Conservation (phyloP, 2,329 filamentous ascomycete species). For the Stagonosporopsis chrysanthemi region DNA sequence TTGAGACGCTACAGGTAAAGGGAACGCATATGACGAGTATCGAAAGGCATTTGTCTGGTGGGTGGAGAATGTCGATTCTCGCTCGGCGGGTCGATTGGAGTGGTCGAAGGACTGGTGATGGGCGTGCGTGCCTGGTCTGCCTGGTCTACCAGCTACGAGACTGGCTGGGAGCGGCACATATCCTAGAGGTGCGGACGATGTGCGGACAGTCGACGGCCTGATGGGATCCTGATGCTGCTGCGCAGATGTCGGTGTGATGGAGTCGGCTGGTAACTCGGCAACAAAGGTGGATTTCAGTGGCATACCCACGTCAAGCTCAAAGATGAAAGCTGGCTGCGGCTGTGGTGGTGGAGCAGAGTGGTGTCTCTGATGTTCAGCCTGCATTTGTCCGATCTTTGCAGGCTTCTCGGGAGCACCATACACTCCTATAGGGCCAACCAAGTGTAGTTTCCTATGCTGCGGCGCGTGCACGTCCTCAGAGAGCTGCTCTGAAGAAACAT, state of each 20-base stretch:
- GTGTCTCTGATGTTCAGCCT: constrained; percentile 11
- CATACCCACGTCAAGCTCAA: constrained; percentile 25
- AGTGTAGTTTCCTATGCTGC: not conserved
- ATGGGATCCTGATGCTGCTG: not conserved
- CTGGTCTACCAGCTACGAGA: constrained; percentile 28
- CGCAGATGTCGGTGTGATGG: not conserved
- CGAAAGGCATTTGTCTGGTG: constrained; percentile 11
- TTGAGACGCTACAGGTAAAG: not conserved
- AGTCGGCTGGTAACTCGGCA: constrained; percentile 31
- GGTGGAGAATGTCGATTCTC: not conserved
- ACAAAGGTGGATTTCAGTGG: constrained; percentile 16
- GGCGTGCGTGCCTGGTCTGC: constrained; percentile 8
- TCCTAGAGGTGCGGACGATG: constrained; percentile 8
- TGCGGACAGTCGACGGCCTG: constrained; percentile 11
- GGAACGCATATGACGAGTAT: constrained; percentile 1
- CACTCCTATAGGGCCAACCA: not conserved
- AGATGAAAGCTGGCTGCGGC: constrained; percentile 4
- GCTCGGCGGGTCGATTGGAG: not conserved
- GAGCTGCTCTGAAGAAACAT: not conserved
- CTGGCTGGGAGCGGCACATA: constrained; percentile 26
- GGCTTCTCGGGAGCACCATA: not conserved
- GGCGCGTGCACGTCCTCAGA: not conserved
- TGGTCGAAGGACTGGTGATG: constrained; percentile 3
- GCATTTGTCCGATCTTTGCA: not conserved
- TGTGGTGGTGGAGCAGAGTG: constrained; percentile 4